Evolutionary conservation across 2,329 filamentous ascomycete species (phyloP).

Genomic region (Trichophyton mentagrophytes): DNA sequence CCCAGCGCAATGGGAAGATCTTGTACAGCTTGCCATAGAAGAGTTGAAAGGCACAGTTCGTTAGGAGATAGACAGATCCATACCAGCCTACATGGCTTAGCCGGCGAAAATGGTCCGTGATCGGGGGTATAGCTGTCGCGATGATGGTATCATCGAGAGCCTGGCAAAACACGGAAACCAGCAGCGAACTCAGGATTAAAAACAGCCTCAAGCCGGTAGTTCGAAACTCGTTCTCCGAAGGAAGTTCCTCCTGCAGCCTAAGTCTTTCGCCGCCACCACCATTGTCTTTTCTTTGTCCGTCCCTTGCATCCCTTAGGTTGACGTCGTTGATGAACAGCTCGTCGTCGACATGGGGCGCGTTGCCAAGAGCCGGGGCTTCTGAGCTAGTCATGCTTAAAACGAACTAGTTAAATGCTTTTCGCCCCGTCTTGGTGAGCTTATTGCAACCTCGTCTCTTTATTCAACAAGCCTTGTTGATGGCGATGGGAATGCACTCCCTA

Average conservation of each 20-base stretch:
- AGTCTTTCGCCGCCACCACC: too few species aligned
- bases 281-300: neutral
- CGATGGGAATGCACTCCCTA: neutral
- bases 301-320: neutral
- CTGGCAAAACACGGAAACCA: slow-evolving; percentile 7
- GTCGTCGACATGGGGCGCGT: neutral
- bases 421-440: neutral
- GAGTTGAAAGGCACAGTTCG: slow-evolving; percentile 19
- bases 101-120: slow-evolving; percentile 25
- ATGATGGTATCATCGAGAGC: slow-evolving; percentile 18
- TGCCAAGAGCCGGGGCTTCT: neutral
- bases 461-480: neutral
- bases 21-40: slow-evolving; percentile 30
- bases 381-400: slow-evolving; percentile 1
- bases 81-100: slow-evolving; percentile 27
- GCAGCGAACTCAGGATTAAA: neutral
- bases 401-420: neutral
- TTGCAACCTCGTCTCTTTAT: neutral
- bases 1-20: slow-evolving; percentile 28
- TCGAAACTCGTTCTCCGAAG: neutral
- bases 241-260: neutral
- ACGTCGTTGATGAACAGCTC: neutral
- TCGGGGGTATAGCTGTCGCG: slow-evolving; percentile 24
- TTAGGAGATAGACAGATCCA: slow-evolving; percentile 23
- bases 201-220: neutral